These are phyloP conservation scores for Metschnikowia gelsemii DNA, from an alignment of 805 yeast genomes.

Conservation along the genomic window DNA sequence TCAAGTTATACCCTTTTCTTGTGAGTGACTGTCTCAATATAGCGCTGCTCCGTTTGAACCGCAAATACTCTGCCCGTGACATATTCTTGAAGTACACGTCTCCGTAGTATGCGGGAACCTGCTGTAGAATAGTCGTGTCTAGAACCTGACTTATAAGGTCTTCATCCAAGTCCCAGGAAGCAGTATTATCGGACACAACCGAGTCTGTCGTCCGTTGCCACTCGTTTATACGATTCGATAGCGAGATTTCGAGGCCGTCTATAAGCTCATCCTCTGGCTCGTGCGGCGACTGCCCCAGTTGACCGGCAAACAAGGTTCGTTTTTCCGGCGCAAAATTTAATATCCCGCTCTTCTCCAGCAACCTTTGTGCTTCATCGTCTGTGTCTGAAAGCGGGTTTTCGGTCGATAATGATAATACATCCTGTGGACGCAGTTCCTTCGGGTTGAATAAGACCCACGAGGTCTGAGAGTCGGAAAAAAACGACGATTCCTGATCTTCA, in stretches of 20 bases:
- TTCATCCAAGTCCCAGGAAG: constrained; percentile 23
- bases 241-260: constrained; percentile 14
- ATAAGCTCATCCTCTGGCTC: constrained; percentile 13
- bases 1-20: constrained; percentile 10
- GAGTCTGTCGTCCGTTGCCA: constrained; percentile 20
- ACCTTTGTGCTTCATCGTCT: constrained; percentile 12
- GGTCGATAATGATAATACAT: constrained; percentile 21
- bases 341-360: constrained; percentile 3
- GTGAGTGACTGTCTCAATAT: constrained; percentile 16
- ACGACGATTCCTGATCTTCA: constrained; percentile 15
- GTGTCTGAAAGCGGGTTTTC: constrained; percentile 16
- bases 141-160: constrained; percentile 14
- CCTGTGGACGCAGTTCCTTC: constrained; percentile 15
- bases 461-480: constrained; percentile 21
- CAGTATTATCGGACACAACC: constrained; percentile 19
- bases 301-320: too few relatives aligned
- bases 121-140: constrained; percentile 15
- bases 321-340: too few relatives aligned
- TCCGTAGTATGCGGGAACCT: constrained; percentile 20
- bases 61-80: constrained; percentile 16
- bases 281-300: not conserved
- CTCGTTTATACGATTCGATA: constrained; percentile 17
- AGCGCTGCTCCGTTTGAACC: constrained; percentile 16
- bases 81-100: constrained; percentile 17
- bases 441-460: constrained; percentile 24